phyloP scores from a whole-genome alignment of 2,329 filamentous ascomycete genomes.

The Fusarium succisae region DNA sequence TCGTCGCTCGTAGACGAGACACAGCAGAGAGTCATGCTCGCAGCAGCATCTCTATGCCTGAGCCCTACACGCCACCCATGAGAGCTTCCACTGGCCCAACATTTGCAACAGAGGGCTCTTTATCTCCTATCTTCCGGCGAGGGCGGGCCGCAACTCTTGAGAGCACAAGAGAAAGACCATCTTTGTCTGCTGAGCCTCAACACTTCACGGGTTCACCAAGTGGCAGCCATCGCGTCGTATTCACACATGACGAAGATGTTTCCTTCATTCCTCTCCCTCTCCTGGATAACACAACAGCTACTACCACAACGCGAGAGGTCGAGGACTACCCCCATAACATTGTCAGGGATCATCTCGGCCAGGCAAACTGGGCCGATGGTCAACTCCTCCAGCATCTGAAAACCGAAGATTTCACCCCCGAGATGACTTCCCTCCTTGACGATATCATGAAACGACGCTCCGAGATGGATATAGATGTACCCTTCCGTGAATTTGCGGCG shows the following conservation, averaged over 20 bases:
- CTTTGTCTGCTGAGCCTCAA: constrained; percentile 36
- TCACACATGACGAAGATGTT: constrained; percentile 45
- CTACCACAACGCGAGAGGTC: constrained; percentile 4
- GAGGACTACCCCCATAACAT: constrained; percentile 30
- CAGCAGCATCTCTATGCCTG: constrained; percentile 1
- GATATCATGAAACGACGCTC: constrained; percentile 47
- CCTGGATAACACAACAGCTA: constrained; percentile 26
- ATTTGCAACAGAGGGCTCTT: constrained; percentile 31
- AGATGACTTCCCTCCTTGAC: constrained; percentile 50
- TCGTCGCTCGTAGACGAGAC: constrained; percentile 33
- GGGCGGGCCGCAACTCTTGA: constrained; percentile 46
- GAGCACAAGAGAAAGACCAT: constrained; percentile 38
- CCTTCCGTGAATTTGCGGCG: constrained; percentile 49
- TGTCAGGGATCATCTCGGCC: constrained; percentile 29
- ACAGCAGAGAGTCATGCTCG: constrained; percentile 29
- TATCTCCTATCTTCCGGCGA: constrained; percentile 25
- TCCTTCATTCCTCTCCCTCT: constrained; percentile 47
- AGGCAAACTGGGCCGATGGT: constrained; percentile 51
- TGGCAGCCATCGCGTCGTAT: constrained; percentile 27
- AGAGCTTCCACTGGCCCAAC: constrained; percentile 36
- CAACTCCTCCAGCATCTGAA: constrained; percentile 54
- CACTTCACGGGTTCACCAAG: constrained; percentile 37
- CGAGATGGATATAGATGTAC: constrained; percentile 46
- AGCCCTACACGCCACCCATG: constrained; percentile 40
- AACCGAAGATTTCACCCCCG: constrained; percentile 53